A percentile compares a stretch with the other conserved stretches of the same genome.
Evolutionary conservation across 495 filamentous ascomycete species (phyloP).

Genomic region (Penicillium steckii): DNA sequence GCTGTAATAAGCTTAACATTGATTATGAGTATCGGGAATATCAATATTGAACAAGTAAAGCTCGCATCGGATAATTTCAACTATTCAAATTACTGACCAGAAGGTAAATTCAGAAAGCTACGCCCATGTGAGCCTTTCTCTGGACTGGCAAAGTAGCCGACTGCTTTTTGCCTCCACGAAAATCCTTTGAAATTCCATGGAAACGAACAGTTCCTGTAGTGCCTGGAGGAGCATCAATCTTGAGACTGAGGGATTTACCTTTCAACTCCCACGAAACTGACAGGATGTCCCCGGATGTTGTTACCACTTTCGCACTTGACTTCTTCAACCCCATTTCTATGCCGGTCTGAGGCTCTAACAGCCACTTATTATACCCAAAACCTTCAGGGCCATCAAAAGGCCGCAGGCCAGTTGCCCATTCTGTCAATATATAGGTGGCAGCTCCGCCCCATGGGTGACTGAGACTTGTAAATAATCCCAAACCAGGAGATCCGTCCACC

Average conservation of each 20-base stretch:
- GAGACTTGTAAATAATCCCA: conserved; percentile 34
- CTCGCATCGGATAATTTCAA: too few species aligned
- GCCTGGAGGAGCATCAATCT: neutral
- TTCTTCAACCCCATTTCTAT: conserved; percentile 1
- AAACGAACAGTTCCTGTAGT: neutral
- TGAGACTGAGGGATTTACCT: neutral
- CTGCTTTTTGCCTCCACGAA: neutral
- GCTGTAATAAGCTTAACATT: too few species aligned
- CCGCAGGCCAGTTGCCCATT: conserved; percentile 5
- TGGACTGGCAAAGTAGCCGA: neutral
- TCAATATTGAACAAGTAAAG: too few species aligned
- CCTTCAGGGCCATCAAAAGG: neutral
- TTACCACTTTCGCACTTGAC: conserved; percentile 1
- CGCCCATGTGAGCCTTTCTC: neutral
- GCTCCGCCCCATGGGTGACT: conserved; percentile 40
- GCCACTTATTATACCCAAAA: conserved; percentile 6
- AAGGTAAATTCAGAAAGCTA: too few species aligned
- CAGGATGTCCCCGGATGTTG: neutral
- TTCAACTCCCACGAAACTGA: conserved; percentile 1
- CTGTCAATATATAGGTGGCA: conserved; percentile 30
- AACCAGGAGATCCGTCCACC: conserved; percentile 29
- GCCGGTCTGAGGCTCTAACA: neutral
- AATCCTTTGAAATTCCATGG: neutral
- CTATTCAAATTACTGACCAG: too few species aligned
- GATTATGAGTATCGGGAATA: too few species aligned